Percentiles rank a stretch among this genome's conserved stretches.
Conservation (phyloP, 495 filamentous ascomycete species). For the Neurospora africana region DNA sequence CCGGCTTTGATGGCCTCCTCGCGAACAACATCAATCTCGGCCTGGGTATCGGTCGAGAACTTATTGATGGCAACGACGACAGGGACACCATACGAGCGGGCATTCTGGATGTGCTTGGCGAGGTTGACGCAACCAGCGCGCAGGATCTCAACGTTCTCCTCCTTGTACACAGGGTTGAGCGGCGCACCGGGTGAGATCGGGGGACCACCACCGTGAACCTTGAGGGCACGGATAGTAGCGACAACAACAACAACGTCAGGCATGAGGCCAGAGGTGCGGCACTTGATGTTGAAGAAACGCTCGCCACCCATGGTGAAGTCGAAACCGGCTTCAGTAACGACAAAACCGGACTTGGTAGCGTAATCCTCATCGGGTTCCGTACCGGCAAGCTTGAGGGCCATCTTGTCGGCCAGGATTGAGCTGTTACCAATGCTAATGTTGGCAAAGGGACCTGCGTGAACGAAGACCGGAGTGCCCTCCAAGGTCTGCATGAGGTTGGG, state of each 20-base stretch:
- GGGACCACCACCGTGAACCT: conserved; percentile 92
- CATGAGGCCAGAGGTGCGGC: conserved; percentile 81
- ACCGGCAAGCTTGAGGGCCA: conserved; percentile 90
- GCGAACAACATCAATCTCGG: conserved; percentile 77
- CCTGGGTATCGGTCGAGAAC: conserved; percentile 86
- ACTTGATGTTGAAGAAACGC: conserved; percentile 99
- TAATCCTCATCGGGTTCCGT: conserved; percentile 92
- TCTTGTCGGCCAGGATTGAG: conserved; percentile 87
- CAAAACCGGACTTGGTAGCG: conserved; percentile 75
- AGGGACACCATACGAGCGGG: conserved; percentile 76
- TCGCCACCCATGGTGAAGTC: conserved; percentile 99
- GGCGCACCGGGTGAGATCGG: conserved; percentile 78
- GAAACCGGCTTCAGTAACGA: conserved; percentile 96
- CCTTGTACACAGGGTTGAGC: conserved; percentile 74
- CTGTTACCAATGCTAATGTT: conserved; percentile 97
- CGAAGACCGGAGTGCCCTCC: conserved; percentile 93
- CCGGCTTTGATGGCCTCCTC: conserved; percentile 90
- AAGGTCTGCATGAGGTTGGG: conserved; percentile 98
- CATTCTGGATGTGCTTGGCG: conserved; percentile 86
- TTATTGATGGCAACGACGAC: conserved; percentile 98
- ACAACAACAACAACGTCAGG: conserved; percentile 93
- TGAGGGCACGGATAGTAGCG: conserved; percentile 87
- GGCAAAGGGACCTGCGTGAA: conserved; percentile 94
- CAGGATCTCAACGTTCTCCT: conserved; percentile 86
- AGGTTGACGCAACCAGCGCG: conserved; percentile 86